Base-by-base conservation (phyloP, 2,329 filamentous ascomycete species). In the Colletotrichum viniferum region DNA sequence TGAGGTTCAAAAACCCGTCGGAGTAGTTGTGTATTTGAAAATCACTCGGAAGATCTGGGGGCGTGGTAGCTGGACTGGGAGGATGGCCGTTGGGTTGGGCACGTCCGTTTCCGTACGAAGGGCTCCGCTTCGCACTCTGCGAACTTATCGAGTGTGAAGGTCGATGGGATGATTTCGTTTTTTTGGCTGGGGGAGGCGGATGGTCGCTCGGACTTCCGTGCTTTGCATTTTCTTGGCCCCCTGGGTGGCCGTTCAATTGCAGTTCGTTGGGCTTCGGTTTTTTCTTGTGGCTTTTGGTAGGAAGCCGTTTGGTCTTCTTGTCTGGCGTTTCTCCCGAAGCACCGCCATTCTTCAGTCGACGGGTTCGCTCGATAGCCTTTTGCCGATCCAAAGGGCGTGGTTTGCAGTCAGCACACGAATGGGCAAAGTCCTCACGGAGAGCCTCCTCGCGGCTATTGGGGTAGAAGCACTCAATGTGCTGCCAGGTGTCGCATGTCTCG, bases 391-490 rank as follows among this genome's bases (percentile, higher is more conserved):
- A 85, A 21, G 87, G 86, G 77, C 96, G 91, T 21, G 96, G 96
- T 76, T 94, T 92, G 87, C 97, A 99, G 80, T 98, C 95, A 80
- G 92, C 92, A 86, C 97, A 99, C 71, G 93, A 95, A 87, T 99
- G 96, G 72, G 94, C 89, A 81, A 93, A 94, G 80, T 92, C 90
- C 74, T 91, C 89, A 88, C 93, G 85, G 84, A 96, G 86, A 86
- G 94, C 90, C 88, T 94, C 89, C 84, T 92, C 90, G 82, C 92
- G 90, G 80, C 95, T 94, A 78, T 91, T 84, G 26, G 91, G 91
- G 83, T 98, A 98, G 86, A 98, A 98, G 86, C 97, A 99, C 83
- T 96, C 93, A 81, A 98, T 98, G 85, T 99, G 97, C 86, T 99
- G 97, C 97, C 97, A 99, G 65, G 96, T 97, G 83, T 98, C 95